A percentile compares a stretch with the other conserved stretches of the same genome.
phyloP scores from a whole-genome alignment of 495 filamentous ascomycete genomes.

The Pyronema domesticum region DNA sequence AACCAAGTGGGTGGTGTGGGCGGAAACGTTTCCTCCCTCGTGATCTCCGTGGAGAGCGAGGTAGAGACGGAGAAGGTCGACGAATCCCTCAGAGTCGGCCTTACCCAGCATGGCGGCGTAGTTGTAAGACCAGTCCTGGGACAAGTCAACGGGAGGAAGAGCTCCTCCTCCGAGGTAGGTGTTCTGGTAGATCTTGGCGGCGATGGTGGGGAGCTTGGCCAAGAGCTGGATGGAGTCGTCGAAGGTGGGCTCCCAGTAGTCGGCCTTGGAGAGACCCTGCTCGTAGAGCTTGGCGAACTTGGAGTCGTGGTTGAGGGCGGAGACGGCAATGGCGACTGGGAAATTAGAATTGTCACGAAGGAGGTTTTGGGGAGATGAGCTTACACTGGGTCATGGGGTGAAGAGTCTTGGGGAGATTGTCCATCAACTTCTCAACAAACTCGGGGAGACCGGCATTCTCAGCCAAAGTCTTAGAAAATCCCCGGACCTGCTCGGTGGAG shows the following conservation, averaged over 20 bases:
- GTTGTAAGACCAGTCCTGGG: conserved; percentile 98
- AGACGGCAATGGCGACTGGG: conserved; percentile 73
- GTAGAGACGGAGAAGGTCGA: conserved; percentile 96
- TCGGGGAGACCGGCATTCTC: conserved; percentile 89
- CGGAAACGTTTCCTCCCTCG: conserved; percentile 90
- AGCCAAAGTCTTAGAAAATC: conserved; percentile 95
- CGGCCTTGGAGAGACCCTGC: conserved; percentile 94
- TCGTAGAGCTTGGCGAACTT: conserved; percentile 94
- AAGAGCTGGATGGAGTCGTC: conserved; percentile 99
- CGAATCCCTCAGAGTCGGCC: conserved; percentile 84
- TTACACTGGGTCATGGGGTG: conserved; percentile 87
- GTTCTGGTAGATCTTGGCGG: conserved; percentile 96
- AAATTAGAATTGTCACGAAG: conserved; percentile 20
- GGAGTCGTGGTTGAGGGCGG: conserved; percentile 93
- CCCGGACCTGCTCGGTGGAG: conserved; percentile 90
- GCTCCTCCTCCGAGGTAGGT: conserved; percentile 94
- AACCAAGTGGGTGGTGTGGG: conserved; percentile 91
- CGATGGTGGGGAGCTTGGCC: conserved; percentile 97
- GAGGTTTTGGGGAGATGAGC: too few species aligned
- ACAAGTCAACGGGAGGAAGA: conserved; percentile 83
- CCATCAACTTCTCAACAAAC: conserved; percentile 96
- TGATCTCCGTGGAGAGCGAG: conserved; percentile 98
- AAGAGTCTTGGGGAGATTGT: conserved; percentile 93
- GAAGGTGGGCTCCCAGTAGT: conserved; percentile 98
- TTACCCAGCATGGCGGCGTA: conserved; percentile 97